Evolutionary conservation across 768 basidiomycete species (phyloP).

Genomic region (Xerocomellus chrysenteron): DNA sequence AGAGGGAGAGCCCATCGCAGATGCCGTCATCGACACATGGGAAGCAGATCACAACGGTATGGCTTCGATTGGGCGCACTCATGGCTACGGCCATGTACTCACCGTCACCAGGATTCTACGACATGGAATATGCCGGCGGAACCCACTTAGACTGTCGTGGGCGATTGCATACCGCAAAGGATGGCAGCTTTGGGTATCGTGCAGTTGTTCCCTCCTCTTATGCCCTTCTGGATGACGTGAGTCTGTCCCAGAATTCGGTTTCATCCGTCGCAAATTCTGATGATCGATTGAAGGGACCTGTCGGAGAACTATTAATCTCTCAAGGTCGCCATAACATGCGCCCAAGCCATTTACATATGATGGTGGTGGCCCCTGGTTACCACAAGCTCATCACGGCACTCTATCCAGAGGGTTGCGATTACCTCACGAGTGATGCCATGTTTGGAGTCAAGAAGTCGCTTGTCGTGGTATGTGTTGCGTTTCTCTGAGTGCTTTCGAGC

Average conservation of each 20-base stretch:
- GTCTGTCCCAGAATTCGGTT: constrained; percentile 19
- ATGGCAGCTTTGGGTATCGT: constrained; percentile 69
- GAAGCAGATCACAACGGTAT: constrained; percentile 67
- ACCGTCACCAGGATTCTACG: constrained; percentile 30
- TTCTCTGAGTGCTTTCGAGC: neutral
- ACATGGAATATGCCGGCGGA: constrained; percentile 54
- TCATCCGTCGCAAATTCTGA: constrained; percentile 9
- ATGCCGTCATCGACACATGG: constrained; percentile 79
- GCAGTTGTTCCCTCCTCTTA: constrained; percentile 70
- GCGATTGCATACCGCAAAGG: constrained; percentile 51
- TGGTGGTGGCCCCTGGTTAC: constrained; percentile 69
- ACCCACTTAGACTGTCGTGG: constrained; percentile 72
- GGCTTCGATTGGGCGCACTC: constrained; percentile 13
- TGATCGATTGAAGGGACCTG: constrained; percentile 52
- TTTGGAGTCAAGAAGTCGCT: constrained; percentile 83
- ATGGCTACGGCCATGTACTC: neutral
- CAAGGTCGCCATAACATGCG: constrained; percentile 73
- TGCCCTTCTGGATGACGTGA: constrained; percentile 70
- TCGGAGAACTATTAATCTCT: constrained; percentile 54
- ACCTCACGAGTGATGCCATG: constrained; percentile 67
- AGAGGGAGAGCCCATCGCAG: constrained; percentile 61
- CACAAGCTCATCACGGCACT: constrained; percentile 72
- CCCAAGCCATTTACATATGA: constrained; percentile 78
- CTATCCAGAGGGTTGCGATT: constrained; percentile 70
- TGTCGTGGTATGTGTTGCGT: constrained; percentile 55